Conservation (phyloP, 805 yeast genomes). For the Candida stauntonica region DNA sequence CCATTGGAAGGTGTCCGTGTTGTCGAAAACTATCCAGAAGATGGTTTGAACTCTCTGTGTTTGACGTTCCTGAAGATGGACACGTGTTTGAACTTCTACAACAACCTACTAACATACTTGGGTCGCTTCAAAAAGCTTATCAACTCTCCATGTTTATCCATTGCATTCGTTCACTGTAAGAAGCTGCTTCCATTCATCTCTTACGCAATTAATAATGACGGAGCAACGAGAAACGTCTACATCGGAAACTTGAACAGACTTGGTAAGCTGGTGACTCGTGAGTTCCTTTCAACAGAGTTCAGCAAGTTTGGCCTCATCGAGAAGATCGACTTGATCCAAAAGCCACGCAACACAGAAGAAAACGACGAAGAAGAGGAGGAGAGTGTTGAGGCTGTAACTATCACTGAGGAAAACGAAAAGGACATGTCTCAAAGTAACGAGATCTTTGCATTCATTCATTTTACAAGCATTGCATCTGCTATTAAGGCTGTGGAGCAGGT, state of each 20-base stretch:
- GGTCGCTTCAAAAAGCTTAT: conserved; percentile 33
- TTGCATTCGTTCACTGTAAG: conserved; percentile 32
- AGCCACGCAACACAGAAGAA: conserved; percentile 1
- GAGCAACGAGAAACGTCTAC: conserved; percentile 92
- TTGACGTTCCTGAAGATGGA: conserved; percentile 29
- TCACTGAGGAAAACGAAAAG: conserved; percentile 38
- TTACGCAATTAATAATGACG: conserved; percentile 62
- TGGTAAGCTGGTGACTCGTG: conserved; percentile 35
- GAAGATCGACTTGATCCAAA: conserved; percentile 50
- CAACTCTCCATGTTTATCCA: conserved; percentile 35
- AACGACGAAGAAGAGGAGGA: conserved; percentile 45
- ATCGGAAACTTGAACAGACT: conserved; percentile 66
- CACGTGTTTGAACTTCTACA: conserved; percentile 34
- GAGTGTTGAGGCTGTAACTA: conserved; percentile 29
- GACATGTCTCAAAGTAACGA: conserved; percentile 28
- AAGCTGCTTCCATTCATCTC: conserved; percentile 26
- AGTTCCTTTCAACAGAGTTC: conserved; percentile 44
- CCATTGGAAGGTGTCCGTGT: conserved; percentile 58
- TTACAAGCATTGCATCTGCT: conserved; percentile 77
- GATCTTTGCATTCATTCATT: conserved; percentile 80
- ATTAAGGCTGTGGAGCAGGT: conserved; percentile 79
- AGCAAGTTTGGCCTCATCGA: conserved; percentile 55
- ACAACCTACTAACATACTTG: conserved; percentile 33
- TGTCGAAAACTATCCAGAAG: conserved; percentile 27
- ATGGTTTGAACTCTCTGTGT: conserved; percentile 21